Conservation (phyloP, 2,329 filamentous ascomycete genomes). For the Aspergillus amoenus region DNA sequence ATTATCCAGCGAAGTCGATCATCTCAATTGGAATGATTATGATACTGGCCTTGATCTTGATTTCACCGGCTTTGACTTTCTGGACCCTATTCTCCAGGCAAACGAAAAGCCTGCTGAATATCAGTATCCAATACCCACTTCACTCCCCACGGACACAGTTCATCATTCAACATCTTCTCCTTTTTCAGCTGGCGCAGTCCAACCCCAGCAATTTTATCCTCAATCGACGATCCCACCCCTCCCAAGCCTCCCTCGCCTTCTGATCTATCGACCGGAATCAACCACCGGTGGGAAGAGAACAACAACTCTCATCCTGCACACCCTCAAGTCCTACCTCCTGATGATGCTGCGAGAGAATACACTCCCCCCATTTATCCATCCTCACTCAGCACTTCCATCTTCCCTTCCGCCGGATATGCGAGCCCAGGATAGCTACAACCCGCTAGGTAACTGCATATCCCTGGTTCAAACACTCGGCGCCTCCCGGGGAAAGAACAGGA, state of each 20-base stretch:
- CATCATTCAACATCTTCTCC: background rate
- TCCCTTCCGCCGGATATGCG: background rate
- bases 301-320: conserved; percentile 40
- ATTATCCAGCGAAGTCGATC: background rate
- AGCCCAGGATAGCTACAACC: background rate
- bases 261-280: conserved; percentile 2
- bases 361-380: conserved; percentile 48
- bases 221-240: background rate
- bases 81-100: background rate
- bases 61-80: background rate
- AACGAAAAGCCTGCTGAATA: background rate
- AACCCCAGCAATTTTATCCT: background rate
- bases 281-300: conserved; percentile 32
- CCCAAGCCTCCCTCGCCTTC: background rate
- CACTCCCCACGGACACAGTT: background rate
- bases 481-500: conserved; percentile 30
- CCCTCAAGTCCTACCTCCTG: conserved; percentile 42
- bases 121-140: background rate
- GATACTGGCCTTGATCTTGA: background rate
- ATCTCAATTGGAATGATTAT: background rate
- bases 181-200: background rate
- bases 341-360: conserved; percentile 40
- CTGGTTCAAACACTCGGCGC: background rate
- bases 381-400: conserved; percentile 2
- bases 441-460: background rate